Evolutionary conservation across 257 asterid species (phyloP), one percentile per base, ranked within the genome.

Genomic region (Eucommia ulmoides): DNA sequence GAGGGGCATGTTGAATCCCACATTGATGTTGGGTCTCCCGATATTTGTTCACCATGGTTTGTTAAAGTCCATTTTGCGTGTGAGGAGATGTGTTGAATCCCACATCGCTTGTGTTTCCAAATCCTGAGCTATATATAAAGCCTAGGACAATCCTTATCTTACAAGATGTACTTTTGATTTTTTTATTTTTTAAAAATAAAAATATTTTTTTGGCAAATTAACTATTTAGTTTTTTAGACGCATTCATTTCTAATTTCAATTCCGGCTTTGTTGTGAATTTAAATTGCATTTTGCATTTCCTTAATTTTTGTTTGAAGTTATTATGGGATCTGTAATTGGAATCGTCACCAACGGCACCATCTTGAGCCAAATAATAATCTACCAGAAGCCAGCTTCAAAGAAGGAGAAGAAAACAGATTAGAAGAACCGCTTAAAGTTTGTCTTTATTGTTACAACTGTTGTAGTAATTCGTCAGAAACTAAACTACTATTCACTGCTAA

Each of bases 311-410:
- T 20, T 50, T 51, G 45, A 70, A 89, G 98, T 85, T 74, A 65
- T 84, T 58, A 8, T 80, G 81, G 96, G 96, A 48, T 89, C 92
- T 1, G 87, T 64, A 33, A 67, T 83, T 29, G 98, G 96, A 47
- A 59, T 83, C 51, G 25, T 75, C 74, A 89, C 89, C 2, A 89
- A 89, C 1, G 96, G 96, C 46, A 74, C 94, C 50, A 83, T 89
- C 67, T 69, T 89, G 65, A 72, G 93, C 49, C 98, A 89, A 61
- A 89, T 89, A 55, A 58, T 78, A 56, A 11, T 71, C 25, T 89
- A 89, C 68, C 80, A 64, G 61, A 83, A 74, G 62, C 71, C 71
- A 33, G 44, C 75, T 12, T 72, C 92, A 11, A 72, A 62, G 85
- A 78, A 82, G 62, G 83, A 63, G 50, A 89, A 89, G 84, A 89